These are phyloP conservation scores for Cryptosporidium bovis DNA, from an alignment of 169 alveolate species.

Conservation along the genomic window DNA sequence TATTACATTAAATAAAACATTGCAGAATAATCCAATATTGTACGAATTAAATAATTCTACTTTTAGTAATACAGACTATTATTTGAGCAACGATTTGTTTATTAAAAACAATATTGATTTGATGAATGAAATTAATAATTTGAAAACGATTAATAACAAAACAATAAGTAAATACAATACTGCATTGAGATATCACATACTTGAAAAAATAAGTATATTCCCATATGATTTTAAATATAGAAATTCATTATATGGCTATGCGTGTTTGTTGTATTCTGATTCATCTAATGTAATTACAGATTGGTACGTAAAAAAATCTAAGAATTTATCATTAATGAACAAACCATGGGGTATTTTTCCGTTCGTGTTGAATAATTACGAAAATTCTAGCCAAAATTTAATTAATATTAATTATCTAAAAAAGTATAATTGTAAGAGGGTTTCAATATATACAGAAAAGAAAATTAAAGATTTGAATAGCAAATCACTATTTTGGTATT, in stretches of 20 bases:
- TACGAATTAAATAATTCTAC: background rate
- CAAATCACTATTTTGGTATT: conserved; percentile 48
- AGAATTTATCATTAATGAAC: conserved; percentile 19
- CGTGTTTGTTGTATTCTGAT: conserved; percentile 39
- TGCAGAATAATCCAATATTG: conserved; percentile 37
- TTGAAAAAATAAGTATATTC: background rate
- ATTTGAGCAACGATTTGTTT: background rate
- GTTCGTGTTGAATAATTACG: conserved; percentile 12
- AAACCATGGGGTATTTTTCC: conserved; percentile 71
- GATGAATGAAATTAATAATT: background rate
- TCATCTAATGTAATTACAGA: conserved; percentile 16
- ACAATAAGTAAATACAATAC: conserved; percentile 4
- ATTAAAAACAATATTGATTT: background rate
- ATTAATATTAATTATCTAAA: conserved; percentile 10
- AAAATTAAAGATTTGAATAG: background rate
- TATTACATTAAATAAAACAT: conserved; percentile 6
- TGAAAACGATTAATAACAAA: background rate
- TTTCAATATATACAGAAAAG: conserved; percentile 7
- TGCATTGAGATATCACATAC: conserved; percentile 6
- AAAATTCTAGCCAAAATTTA: background rate
- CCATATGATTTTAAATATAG: conserved; percentile 54
- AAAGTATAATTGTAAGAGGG: conserved; percentile 20
- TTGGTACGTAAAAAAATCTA: conserved; percentile 63
- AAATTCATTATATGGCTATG: conserved; percentile 54
- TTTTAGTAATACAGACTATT: background rate